Evolutionary conservation across 2,329 filamentous ascomycete genomes (phyloP).

Genomic region (Calonectria leucothoes): DNA sequence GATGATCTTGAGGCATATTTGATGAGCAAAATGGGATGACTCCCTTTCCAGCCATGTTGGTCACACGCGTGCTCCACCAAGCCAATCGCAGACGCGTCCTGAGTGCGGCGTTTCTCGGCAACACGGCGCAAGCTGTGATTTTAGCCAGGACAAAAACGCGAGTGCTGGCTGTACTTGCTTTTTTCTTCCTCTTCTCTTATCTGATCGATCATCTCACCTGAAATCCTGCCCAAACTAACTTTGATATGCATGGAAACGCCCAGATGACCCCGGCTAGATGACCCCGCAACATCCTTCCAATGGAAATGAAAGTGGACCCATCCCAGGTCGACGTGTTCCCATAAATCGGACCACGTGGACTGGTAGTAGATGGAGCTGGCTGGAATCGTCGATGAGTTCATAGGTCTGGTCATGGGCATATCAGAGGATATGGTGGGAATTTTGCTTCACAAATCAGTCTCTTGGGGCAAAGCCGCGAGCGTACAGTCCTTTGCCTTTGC

Average conservation of each 20-base stretch:
- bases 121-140: not conserved
- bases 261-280: not conserved
- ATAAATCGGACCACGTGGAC: not conserved
- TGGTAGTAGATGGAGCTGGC: too few species aligned
- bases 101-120: not conserved
- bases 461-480: too few species aligned
- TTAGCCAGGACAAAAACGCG: not conserved
- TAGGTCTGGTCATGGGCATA: not conserved
- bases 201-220: not conserved
- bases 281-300: not conserved
- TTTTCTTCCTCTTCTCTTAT: too few species aligned
- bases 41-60: not conserved
- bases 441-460: too few species aligned
- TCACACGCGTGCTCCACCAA: not conserved
- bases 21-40: not conserved
- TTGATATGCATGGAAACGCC: not conserved
- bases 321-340: not conserved
- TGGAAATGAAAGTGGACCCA: not conserved
- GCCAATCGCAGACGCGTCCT: not conserved
- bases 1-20: not conserved
- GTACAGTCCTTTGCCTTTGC: too few species aligned
- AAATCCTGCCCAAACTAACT: not conserved
- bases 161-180: not conserved
- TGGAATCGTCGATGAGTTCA: not conserved
- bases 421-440: not conserved